phyloP scores from a whole-genome alignment of 129 eudicot species.

The Solidago caesia region DNA sequence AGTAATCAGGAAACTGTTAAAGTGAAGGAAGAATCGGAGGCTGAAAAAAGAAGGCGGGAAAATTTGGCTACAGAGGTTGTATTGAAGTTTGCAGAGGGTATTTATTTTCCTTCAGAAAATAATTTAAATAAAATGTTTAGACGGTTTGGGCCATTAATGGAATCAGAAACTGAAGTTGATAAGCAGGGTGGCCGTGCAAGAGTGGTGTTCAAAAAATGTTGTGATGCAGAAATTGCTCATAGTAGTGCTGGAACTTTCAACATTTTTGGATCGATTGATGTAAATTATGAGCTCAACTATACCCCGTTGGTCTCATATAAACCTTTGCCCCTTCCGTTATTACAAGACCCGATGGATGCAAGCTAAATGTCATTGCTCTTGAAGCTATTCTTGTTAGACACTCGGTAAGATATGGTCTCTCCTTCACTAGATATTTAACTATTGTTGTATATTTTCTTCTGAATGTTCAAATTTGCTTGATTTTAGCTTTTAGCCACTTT shows the following conservation, averaged over 20 bases:
- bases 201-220: conserved; percentile 73
- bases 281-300: conserved; percentile 71
- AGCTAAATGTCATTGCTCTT: conserved; percentile 33
- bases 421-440: conserved; percentile 8
- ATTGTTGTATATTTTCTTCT: conserved; percentile 19
- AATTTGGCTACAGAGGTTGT: conserved; percentile 63
- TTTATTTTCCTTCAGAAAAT: conserved; percentile 48
- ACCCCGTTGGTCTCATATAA: conserved; percentile 55
- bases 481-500: not conserved
- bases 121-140: conserved; percentile 61
- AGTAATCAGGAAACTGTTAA: conserved; percentile 24
- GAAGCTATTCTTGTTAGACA: conserved; percentile 5
- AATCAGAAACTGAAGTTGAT: conserved; percentile 84
- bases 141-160: conserved; percentile 78
- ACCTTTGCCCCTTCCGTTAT: conserved; percentile 43
- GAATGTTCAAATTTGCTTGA: not conserved
- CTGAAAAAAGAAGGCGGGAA: conserved; percentile 38
- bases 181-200: conserved; percentile 56
- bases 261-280: conserved; percentile 67
- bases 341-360: conserved; percentile 44
- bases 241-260: conserved; percentile 66
- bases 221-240: conserved; percentile 86
- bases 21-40: conserved; percentile 38
- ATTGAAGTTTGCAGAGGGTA: conserved; percentile 53
- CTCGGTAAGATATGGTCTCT: conserved; percentile 34